These are phyloP conservation scores for Hypoxylon sp. DNA, from an alignment of 2,329 filamentous ascomycete species.

Conservation along the genomic window DNA sequence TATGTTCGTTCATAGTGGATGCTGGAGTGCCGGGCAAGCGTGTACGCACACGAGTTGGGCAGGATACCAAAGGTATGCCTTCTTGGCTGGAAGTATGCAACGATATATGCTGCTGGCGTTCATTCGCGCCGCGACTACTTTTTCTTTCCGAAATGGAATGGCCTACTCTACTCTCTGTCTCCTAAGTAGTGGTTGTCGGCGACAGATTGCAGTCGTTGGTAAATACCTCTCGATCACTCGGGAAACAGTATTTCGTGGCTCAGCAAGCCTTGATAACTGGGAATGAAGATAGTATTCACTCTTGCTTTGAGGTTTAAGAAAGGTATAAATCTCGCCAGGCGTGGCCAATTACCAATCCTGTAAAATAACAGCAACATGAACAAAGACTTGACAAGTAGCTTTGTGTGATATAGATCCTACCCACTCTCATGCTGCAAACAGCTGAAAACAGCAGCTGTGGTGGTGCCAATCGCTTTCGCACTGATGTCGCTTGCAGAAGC, in stretches of 20 bases:
- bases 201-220: neutral
- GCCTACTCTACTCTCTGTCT: neutral
- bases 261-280: conserved; percentile 7
- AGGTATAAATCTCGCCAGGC: neutral
- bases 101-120: neutral
- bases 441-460: conserved; percentile 9
- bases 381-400: conserved; percentile 35
- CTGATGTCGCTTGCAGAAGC: conserved; percentile 26
- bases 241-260: neutral
- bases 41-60: neutral
- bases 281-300: conserved; percentile 2
- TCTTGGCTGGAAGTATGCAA: neutral
- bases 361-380: conserved; percentile 35
- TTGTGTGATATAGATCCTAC: conserved; percentile 24
- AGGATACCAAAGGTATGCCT: neutral
- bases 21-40: neutral
- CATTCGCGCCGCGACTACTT: neutral
- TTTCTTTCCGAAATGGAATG: neutral
- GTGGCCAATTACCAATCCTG: conserved; percentile 18
- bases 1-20: neutral
- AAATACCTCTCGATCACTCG: neutral
- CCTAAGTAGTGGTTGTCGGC: neutral
- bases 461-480: conserved; percentile 29
- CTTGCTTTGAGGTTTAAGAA: conserved; percentile 3
- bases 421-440: conserved; percentile 34